These are phyloP conservation scores for Gonapodya sp. DNA, from an alignment of 192 early-diverging fungal species.

Conservation along the genomic window DNA sequence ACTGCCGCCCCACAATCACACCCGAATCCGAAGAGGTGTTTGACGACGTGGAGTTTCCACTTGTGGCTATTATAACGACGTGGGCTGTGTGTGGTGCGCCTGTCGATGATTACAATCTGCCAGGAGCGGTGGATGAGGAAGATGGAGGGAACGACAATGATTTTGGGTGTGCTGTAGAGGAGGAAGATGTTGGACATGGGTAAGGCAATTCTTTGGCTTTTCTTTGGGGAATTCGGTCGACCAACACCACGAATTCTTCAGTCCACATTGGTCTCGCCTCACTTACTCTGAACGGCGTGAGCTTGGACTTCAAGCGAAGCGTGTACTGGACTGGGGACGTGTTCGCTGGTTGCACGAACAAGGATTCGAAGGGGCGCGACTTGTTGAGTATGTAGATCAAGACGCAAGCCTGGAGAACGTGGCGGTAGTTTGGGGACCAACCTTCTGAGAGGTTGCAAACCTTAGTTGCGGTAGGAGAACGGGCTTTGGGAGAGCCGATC, in stretches of 20 bases:
- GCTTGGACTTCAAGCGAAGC: constrained; percentile 64
- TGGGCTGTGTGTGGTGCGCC: constrained; percentile 1
- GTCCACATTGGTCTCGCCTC: constrained; percentile 57
- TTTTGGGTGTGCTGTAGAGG: neutral
- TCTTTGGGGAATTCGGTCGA: constrained; percentile 15
- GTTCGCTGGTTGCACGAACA: constrained; percentile 36
- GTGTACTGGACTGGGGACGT: constrained; percentile 69
- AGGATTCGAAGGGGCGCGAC: constrained; percentile 46
- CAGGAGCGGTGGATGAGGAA: constrained; percentile 26
- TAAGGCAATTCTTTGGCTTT: constrained; percentile 1
- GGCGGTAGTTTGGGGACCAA: constrained; percentile 57
- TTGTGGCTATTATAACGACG: neutral
- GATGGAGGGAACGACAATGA: constrained; percentile 30
- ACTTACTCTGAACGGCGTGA: constrained; percentile 45
- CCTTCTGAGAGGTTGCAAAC: too few relatives aligned
- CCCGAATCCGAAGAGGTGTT: constrained; percentile 9
- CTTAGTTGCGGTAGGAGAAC: too few relatives aligned
- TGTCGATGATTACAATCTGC: constrained; percentile 17
- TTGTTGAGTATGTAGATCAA: constrained; percentile 65
- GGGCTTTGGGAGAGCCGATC: too few relatives aligned
- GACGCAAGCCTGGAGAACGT: constrained; percentile 64
- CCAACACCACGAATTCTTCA: too few relatives aligned
- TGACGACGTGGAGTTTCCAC: neutral
- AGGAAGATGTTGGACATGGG: constrained; percentile 22
- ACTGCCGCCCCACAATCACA: constrained; percentile 11